These are phyloP conservation scores for Exophiala oligosperma DNA, from an alignment of 2,329 filamentous ascomycete genomes.

Conservation along the genomic window DNA sequence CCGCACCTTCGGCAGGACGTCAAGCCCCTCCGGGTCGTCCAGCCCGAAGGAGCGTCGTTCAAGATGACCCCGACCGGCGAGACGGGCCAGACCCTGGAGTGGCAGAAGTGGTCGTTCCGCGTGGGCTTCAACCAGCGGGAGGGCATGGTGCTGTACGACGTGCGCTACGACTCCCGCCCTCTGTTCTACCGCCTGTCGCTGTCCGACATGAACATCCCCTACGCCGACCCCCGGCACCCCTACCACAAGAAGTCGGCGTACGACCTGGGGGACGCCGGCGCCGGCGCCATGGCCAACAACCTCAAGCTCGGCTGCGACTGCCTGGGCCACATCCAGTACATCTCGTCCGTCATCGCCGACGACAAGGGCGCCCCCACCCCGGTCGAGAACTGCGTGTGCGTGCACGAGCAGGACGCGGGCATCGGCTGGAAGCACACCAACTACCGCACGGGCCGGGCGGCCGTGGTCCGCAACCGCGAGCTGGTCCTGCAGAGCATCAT, in stretches of 20 bases:
- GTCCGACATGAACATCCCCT: slow-evolving; percentile 64
- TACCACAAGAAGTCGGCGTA: slow-evolving; percentile 71
- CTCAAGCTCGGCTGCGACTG: slow-evolving; percentile 70
- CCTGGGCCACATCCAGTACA: slow-evolving; percentile 68
- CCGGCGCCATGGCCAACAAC: slow-evolving; percentile 68
- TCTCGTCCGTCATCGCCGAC: slow-evolving; percentile 59
- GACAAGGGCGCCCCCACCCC: slow-evolving; percentile 59
- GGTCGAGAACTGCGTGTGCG: slow-evolving; percentile 67
- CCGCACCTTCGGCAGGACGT: slow-evolving; percentile 61
- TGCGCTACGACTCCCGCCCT: slow-evolving; percentile 62
- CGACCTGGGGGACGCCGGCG: slow-evolving; percentile 67
- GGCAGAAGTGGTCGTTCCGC: slow-evolving; percentile 67
- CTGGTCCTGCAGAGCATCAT: slow-evolving; percentile 69
- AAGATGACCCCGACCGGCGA: slow-evolving; percentile 51
- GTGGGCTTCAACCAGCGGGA: slow-evolving; percentile 64
- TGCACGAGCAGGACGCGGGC: slow-evolving; percentile 70
- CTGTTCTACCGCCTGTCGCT: slow-evolving; percentile 67
- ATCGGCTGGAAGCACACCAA: slow-evolving; percentile 73
- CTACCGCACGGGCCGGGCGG: slow-evolving; percentile 65
- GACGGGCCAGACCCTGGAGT: slow-evolving; percentile 57
- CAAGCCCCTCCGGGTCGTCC: slow-evolving; percentile 64
- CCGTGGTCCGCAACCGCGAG: slow-evolving; percentile 63
- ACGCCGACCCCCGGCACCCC: slow-evolving; percentile 65
- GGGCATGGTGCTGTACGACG: slow-evolving; percentile 67
- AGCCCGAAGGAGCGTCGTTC: slow-evolving; percentile 66